Evolutionary conservation across 345 rosid species (phyloP).

Genomic region (Brassica napus): DNA sequence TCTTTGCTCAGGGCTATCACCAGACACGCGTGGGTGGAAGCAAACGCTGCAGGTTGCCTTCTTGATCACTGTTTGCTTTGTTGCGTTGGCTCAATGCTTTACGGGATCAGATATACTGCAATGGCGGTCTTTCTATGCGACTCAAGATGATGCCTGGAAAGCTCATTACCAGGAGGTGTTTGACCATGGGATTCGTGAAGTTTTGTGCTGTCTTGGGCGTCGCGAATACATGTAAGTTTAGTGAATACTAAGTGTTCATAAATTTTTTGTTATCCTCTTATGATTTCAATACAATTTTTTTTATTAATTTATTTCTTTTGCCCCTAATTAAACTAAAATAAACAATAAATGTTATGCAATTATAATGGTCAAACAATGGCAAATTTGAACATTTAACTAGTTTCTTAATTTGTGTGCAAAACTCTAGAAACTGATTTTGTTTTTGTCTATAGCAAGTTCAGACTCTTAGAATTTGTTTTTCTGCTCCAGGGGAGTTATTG

Average conservation of each 20-base stretch:
- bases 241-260: too few relatives aligned
- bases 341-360: too few relatives aligned
- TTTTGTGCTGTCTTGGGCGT: conserved; percentile 90
- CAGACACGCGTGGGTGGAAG: conserved; percentile 55
- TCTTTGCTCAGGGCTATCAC: conserved; percentile 47
- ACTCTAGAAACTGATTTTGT: background rate
- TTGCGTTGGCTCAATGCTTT: conserved; percentile 69
- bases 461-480: conserved; percentile 11
- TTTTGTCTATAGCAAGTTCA: background rate
- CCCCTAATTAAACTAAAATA: too few relatives aligned
- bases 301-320: too few relatives aligned
- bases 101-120: conserved; percentile 72
- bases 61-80: conserved; percentile 50
- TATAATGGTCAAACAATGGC: too few relatives aligned
- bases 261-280: too few relatives aligned
- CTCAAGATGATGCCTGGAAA: conserved; percentile 90
- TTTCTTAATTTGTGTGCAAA: too few relatives aligned
- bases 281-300: too few relatives aligned
- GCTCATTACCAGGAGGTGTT: conserved; percentile 91
- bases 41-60: conserved; percentile 49
- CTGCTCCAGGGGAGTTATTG: conserved; percentile 55
- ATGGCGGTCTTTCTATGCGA: conserved; percentile 86
- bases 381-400: too few relatives aligned
- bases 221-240: conserved; percentile 65
- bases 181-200: conserved; percentile 94